Evolutionary conservation across 495 filamentous ascomycete species (phyloP), one percentile per base, ranked within the genome.

Genomic region (Xanthoparmelia taractica): DNA sequence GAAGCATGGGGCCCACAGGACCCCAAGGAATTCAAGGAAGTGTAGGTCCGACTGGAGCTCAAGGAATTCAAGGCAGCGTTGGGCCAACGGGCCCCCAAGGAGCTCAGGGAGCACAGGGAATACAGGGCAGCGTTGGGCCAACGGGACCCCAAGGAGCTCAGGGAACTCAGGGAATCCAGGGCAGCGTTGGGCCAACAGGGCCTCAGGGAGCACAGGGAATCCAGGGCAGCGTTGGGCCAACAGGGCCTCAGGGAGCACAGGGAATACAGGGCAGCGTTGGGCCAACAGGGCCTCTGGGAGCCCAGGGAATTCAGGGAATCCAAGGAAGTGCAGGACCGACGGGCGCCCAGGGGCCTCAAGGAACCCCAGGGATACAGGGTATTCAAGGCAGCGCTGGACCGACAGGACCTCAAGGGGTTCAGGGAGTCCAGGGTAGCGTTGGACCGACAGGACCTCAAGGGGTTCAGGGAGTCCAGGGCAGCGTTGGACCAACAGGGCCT

Each of bases 361-460:
- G 33, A 20, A 40, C 29, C 20, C 37, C 10, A 12, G 37, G 37
- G 15, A 38, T 38, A 2, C 40, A 43, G 40, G 40, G 60, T 8
- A 23, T 43, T 10, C 52, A 23, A 34, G 61, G 61, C 37, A 23
- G 12, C 3, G 27, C 15, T 45, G 61, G 61, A 17, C 52, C 61
- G 13, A 36, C 50, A 34, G 61, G 61, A n/a, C 37, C 61, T 8
- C 34, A 25, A 18, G 61, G 62, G 25, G 15, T 40, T 33, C 27
- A n/a, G 7, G 62, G 62, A 23, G 15, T 40, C 33, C 27, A n/a
- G 7, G 61, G 61, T 0, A 18, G 31, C 6, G 3, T 11, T 25
- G 59, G 59, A 20, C 41, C 59, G 2, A 23, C 13, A 4, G 59
- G 59, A 41, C 10, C 59, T 25, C 29, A 27, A 18, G 47, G 59